Evolutionary conservation across 768 basidiomycete genomes (phyloP).

Genomic region (Crucibulum laeve): DNA sequence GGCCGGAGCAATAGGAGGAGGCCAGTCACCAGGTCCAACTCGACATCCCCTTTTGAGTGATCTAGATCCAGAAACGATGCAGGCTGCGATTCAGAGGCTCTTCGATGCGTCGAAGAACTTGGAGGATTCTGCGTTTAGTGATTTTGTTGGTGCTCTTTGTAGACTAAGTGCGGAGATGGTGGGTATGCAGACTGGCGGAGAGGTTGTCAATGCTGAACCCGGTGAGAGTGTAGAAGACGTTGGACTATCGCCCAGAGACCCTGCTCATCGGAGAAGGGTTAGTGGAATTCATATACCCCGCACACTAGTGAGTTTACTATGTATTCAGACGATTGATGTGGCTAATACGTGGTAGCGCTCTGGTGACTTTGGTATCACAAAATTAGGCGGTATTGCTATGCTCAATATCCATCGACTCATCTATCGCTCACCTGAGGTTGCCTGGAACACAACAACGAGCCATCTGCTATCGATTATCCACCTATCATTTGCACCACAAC

Average conservation of each 20-base stretch:
- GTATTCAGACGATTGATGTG: slow-evolving; percentile 1
- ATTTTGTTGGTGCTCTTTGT: slow-evolving; percentile 76
- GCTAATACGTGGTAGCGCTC: slow-evolving; percentile 50
- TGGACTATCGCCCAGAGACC: slow-evolving; percentile 29
- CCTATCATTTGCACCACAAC: slow-evolving; percentile 62
- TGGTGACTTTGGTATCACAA: slow-evolving; percentile 91
- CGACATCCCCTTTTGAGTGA: slow-evolving; percentile 68
- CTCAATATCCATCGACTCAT: slow-evolving; percentile 88
- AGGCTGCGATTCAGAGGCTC: slow-evolving; percentile 69
- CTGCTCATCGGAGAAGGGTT: slow-evolving; percentile 62
- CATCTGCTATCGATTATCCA: slow-evolving; percentile 80
- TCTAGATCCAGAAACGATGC: slow-evolving; percentile 71
- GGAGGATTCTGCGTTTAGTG: slow-evolving; percentile 76
- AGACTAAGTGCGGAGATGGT: slow-evolving; percentile 91
- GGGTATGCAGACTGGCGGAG: slow-evolving; percentile 66
- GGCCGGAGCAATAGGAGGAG: slow-evolving; percentile 14
- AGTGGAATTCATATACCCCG: slow-evolving; percentile 87
- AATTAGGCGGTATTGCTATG: slow-evolving; percentile 73
- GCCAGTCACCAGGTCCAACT: slow-evolving; percentile 15
- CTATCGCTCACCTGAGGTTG: slow-evolving; percentile 74
- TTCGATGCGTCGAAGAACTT: slow-evolving; percentile 85
- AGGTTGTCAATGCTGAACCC: slow-evolving; percentile 26
- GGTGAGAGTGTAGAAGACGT: slow-evolving; percentile 29
- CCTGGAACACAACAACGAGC: slow-evolving; percentile 77
- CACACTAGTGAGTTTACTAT: slow-evolving; percentile 53